Base-by-base conservation (phyloP, 768 basidiomycete species). In the Clavulina sp. region DNA sequence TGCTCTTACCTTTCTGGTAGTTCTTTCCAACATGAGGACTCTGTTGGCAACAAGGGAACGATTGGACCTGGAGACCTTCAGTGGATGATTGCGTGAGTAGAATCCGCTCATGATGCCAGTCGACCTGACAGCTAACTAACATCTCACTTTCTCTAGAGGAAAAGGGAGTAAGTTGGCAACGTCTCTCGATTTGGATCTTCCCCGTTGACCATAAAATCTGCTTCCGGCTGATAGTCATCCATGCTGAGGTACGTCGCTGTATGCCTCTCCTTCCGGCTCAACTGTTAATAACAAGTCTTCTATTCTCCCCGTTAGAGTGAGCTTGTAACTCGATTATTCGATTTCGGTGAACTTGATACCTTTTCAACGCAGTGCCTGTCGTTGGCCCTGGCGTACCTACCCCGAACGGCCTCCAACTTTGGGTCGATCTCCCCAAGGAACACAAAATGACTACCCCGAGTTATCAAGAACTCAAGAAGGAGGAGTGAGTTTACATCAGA, bases 1-100 rank as follows among this genome's bases (percentile, higher is more conserved):
- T 16, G 34, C 19, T 38, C 30, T 24, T 50, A 41, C 40, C n/a
- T 33, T 31, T 3, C 26, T n/a, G 43, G 41, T 51, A 77, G 81
- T 4, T 69, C 76, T 24, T 82, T 80, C 58, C 70, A 73, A 50
- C 93, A 97, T 58, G 93, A 97, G 66, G 93, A 96, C 62, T 92
- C 86, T 23, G 79, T 78, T 2, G 92, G 86, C 1, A 84, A 91
- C 63, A 76, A 32, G 50, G 49, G 44, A n/a, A 63, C 60, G 5
- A 62, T 69, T 21, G 61, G 61, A 19, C 54, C 79, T 5, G 92
- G 92, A 3, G 93, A 89, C 47, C 80, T 95, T 1, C 92, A 96
- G 61, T 95, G 91, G 87, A 93, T 93, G 91, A 63, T 63, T 29
- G 67, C 65, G 3, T 64, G 64, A 3, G 49, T 51, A 18, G 5